Evolutionary conservation across 164 flowering plant genomes (phyloP).

Genomic region (Umbilicus rupestris): DNA sequence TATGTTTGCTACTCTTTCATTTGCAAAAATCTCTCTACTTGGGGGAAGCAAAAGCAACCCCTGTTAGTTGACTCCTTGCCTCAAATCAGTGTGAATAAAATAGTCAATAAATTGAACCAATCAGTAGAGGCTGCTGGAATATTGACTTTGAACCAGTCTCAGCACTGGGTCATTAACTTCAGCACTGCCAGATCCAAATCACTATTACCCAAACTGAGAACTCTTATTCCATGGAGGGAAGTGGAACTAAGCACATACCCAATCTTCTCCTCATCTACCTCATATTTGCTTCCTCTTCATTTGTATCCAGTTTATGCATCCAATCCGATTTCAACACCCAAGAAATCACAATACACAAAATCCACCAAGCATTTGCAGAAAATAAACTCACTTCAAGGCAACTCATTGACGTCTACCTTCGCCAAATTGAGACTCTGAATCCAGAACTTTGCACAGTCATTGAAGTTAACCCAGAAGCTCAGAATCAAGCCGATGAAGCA

Average conservation of each 20-base stretch:
- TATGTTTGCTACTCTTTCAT: background rate
- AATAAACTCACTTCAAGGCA: constrained; percentile 32
- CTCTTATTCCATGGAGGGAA: constrained; percentile 17
- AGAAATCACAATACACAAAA: constrained; percentile 27
- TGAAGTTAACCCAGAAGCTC: constrained; percentile 38
- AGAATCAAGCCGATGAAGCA: constrained; percentile 26
- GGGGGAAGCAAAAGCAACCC: too few species aligned
- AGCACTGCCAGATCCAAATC: too few species aligned
- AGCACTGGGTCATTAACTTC: too few species aligned
- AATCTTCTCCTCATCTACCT: too few species aligned
- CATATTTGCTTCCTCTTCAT: background rate
- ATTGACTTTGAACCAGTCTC: too few species aligned
- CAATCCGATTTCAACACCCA: constrained; percentile 11
- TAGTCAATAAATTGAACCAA: too few species aligned
- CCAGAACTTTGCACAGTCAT: constrained; percentile 26
- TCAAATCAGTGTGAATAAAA: too few species aligned
- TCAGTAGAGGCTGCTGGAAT: too few species aligned
- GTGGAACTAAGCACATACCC: too few species aligned
- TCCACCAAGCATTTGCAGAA: constrained; percentile 25
- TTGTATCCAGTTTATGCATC: background rate
- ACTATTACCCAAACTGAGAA: too few species aligned
- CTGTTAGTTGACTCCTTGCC: too few species aligned
- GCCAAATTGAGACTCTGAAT: constrained; percentile 23
- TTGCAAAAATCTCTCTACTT: too few species aligned
- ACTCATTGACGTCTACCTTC: constrained; percentile 28